Conservation (phyloP, 495 filamentous ascomycete species). For the Acidiella bohemica region DNA sequence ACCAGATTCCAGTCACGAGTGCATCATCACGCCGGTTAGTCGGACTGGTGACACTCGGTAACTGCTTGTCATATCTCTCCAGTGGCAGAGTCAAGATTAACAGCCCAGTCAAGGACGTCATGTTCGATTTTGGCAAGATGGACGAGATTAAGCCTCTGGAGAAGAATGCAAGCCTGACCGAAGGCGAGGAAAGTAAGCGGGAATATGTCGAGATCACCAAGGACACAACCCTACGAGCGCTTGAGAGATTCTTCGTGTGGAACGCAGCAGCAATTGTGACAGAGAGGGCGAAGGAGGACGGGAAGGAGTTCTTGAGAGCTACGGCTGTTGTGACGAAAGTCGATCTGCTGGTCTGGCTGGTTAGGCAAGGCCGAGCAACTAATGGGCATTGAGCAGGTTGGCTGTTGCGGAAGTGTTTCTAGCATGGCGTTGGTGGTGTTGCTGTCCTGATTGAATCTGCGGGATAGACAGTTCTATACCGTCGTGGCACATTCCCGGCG, state of each 20-base stretch:
- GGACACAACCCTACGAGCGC: constrained; percentile 67
- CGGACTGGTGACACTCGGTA: constrained; percentile 84
- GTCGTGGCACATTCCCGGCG: too few relatives aligned
- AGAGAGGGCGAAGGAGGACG: constrained; percentile 41
- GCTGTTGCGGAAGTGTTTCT: too few relatives aligned
- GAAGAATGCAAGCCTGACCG: constrained; percentile 9
- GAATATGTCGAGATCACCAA: constrained; percentile 88
- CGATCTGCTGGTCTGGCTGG: constrained; percentile 83
- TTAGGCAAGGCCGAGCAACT: constrained; percentile 67
- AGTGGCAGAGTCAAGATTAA: constrained; percentile 59
- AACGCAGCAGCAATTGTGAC: constrained; percentile 92
- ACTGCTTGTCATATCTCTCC: constrained; percentile 80
- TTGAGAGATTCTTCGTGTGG: constrained; percentile 93
- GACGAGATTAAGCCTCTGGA: constrained; percentile 40
- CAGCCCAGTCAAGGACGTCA: constrained; percentile 69
- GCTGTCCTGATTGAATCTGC: too few relatives aligned
- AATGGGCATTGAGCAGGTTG: too few relatives aligned
- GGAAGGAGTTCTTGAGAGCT: constrained; percentile 51
- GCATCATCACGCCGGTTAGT: constrained; percentile 54
- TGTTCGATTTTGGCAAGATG: constrained; percentile 86
- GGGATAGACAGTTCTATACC: too few relatives aligned
- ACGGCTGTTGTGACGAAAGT: constrained; percentile 93
- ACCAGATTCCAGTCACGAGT: constrained; percentile 83
- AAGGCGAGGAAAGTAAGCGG: constrained; percentile 33
- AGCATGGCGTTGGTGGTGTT: too few relatives aligned